Conservation (phyloP, 2,329 filamentous ascomycete genomes). For the Talaromyces sp. region DNA sequence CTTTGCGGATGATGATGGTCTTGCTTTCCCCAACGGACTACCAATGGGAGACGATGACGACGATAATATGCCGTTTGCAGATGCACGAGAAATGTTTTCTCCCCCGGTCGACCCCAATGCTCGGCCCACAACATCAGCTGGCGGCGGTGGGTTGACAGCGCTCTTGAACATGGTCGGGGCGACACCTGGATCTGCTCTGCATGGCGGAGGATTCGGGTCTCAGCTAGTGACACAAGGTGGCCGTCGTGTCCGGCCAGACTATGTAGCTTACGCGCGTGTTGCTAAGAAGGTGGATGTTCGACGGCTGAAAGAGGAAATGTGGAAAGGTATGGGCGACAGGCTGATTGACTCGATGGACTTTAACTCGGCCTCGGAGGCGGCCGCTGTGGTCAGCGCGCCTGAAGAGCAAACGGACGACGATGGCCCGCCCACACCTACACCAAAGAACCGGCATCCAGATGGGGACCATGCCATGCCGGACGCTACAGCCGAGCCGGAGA, state of each 20-base stretch:
- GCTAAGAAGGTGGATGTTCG: slow-evolving; percentile 64
- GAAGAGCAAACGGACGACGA: slow-evolving; percentile 13
- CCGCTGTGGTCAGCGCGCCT: slow-evolving; percentile 16
- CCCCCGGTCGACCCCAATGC: slow-evolving; percentile 31
- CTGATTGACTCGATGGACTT: slow-evolving; percentile 33
- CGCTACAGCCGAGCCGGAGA: slow-evolving; percentile 33
- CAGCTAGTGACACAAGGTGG: slow-evolving; percentile 59
- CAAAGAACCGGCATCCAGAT: slow-evolving; percentile 26
- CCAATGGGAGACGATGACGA: slow-evolving; percentile 43
- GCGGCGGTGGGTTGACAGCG: slow-evolving; percentile 32
- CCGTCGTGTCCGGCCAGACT: slow-evolving; percentile 55
- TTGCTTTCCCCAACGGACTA: slow-evolving; percentile 42
- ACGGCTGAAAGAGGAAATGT: slow-evolving; percentile 60
- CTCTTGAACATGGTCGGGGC: slow-evolving; percentile 39
- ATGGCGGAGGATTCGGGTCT: slow-evolving; percentile 53
- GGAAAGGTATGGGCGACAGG: slow-evolving; percentile 54
- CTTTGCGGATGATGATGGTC: slow-evolving; percentile 68
- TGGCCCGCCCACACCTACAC: slow-evolving; percentile 20
- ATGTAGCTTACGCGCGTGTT: slow-evolving; percentile 60
- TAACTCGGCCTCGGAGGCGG: slow-evolving; percentile 22
- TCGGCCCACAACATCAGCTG: slow-evolving; percentile 23
- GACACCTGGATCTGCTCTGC: slow-evolving; percentile 35
- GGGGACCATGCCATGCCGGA: slow-evolving; percentile 20
- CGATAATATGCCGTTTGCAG: slow-evolving; percentile 43
- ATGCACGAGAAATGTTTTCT: slow-evolving; percentile 45